Evolutionary conservation across 116 monocot genomes (phyloP), one percentile per base, ranked within the genome.

Genomic region (Papilionanthe hybrid): DNA sequence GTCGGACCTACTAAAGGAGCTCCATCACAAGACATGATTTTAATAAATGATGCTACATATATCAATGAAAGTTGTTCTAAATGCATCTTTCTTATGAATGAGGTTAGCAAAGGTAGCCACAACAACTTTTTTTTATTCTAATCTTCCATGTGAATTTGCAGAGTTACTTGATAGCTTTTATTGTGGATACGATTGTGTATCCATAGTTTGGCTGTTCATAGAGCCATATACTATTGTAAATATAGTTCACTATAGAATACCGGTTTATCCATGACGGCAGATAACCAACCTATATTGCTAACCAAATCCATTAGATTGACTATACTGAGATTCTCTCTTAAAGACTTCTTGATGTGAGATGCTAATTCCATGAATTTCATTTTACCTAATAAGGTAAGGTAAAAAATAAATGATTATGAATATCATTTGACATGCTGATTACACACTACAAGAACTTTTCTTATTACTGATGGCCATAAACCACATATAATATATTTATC

Each of bases 41-140:
- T n/a, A n/a, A n/a, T n/a, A n/a, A n/a, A n/a, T n/a, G n/a, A n/a
- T n/a, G n/a, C n/a, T n/a, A n/a, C n/a, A n/a, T n/a, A n/a, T n/a
- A n/a, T n/a, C n/a, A n/a, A n/a, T n/a, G n/a, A n/a, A n/a, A n/a
- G n/a, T n/a, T n/a, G n/a, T n/a, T n/a, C n/a, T n/a, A 65, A 27
- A 65, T 1, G 81, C 74, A 65, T 75, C 81, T n/a, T 65, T 75
- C 75, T 81, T 44, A 81, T 81, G 81, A 32, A 81, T 81, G 42
- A 81, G 75, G 75, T 65, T 80, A 23, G 18, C 69, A 25, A 42
- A 80, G 79, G 79, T 72, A 68, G 79, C 9, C 10, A 13, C 19
- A 18, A 7, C 3, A 53, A 53, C 69, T 80, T 80, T n/a, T 49
- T 42, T 8, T 9, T 0, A 79, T 68, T 43, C 11, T 27, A 1